Percentiles rank a stretch among this genome's conserved stretches.
These are phyloP conservation scores for Hyphopichia wangnamkhiaoensis DNA, from an alignment of 1,139 yeast genomes.

Conservation along the genomic window DNA sequence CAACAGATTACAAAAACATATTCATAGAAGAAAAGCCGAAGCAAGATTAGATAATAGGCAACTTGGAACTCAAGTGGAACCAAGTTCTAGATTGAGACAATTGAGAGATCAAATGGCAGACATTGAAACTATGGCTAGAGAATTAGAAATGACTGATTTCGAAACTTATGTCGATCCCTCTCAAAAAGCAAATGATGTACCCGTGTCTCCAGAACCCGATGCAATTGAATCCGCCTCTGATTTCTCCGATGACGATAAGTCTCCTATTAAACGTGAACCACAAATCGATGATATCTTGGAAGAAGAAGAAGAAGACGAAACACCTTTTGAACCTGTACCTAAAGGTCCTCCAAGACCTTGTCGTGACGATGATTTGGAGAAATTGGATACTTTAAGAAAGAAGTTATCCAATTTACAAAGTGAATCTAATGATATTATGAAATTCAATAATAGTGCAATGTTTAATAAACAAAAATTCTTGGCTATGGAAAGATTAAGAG, in stretches of 20 bases:
- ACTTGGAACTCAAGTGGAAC: slow-evolving; percentile 65
- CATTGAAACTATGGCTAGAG: slow-evolving; percentile 81
- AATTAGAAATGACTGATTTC: slow-evolving; percentile 83
- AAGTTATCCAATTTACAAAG: slow-evolving; percentile 62
- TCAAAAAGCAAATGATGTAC: slow-evolving; percentile 7
- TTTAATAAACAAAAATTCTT: slow-evolving; percentile 57
- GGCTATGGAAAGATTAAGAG: slow-evolving; percentile 69
- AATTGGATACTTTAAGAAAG: slow-evolving; percentile 54
- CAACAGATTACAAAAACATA: slow-evolving; percentile 55
- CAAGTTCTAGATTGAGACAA: slow-evolving; percentile 72
- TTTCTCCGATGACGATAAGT: slow-evolving; percentile 13
- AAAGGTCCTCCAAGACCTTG: slow-evolving; percentile 36
- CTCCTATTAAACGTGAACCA: slow-evolving; percentile 17
- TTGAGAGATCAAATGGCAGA: slow-evolving; percentile 85
- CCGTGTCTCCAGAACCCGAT: slow-evolving; percentile 18
- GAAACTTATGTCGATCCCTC: slow-evolving; percentile 37
- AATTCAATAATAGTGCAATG: slow-evolving; percentile 62
- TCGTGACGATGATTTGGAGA: slow-evolving; percentile 43
- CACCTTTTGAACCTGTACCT: slow-evolving; percentile 17
- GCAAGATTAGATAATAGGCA: slow-evolving; percentile 57
- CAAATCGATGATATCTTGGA: slow-evolving; percentile 17
- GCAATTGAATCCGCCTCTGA: slow-evolving; percentile 12
- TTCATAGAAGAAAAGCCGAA: slow-evolving; percentile 64
- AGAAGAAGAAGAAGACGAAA: slow-evolving; percentile 13
- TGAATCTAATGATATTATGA: slow-evolving; percentile 74